Conservation (phyloP, 495 filamentous ascomycete genomes). For the Tuber brumale region DNA sequence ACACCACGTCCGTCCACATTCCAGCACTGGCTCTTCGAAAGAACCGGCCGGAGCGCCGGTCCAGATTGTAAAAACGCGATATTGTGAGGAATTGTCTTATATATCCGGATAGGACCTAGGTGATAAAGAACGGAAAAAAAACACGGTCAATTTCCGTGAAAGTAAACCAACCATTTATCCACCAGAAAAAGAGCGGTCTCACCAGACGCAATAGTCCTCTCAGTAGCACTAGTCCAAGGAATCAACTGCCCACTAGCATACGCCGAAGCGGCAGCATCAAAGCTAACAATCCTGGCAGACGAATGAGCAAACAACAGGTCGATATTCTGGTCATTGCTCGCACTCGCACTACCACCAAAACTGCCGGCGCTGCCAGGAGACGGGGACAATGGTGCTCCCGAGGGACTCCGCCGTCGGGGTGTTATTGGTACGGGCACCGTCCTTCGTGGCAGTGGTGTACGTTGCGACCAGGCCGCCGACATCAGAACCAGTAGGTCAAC, state of each 20-base stretch:
- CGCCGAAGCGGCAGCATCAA: constrained; percentile 15
- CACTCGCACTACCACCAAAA: constrained; percentile 14
- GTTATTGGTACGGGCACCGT: constrained; percentile 26
- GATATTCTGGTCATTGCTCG: constrained; percentile 34
- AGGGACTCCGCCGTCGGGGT: constrained; percentile 7
- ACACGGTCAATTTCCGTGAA: background rate
- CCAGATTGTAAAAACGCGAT: constrained; percentile 40
- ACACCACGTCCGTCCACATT: constrained; percentile 36
- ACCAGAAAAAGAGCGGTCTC: constrained; percentile 3
- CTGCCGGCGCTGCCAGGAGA: constrained; percentile 13
- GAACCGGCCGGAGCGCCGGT: constrained; percentile 32
- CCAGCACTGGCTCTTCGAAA: constrained; percentile 40
- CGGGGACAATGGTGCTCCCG: constrained; percentile 6
- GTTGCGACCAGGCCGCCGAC: constrained; percentile 25
- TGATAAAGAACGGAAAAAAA: background rate
- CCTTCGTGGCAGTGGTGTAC: constrained; percentile 18
- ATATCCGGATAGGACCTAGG: constrained; percentile 39
- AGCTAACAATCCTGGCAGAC: constrained; percentile 35
- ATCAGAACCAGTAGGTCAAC: constrained; percentile 13
- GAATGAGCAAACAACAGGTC: constrained; percentile 39
- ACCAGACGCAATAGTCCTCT: constrained; percentile 41
- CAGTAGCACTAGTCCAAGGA: constrained; percentile 36
- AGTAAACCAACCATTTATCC: background rate
- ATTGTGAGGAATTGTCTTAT: constrained; percentile 40
- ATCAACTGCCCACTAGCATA: constrained; percentile 19